Evolutionary conservation across 2,329 filamentous ascomycete species (phyloP).

Genomic region (Paradendryphiella salina): DNA sequence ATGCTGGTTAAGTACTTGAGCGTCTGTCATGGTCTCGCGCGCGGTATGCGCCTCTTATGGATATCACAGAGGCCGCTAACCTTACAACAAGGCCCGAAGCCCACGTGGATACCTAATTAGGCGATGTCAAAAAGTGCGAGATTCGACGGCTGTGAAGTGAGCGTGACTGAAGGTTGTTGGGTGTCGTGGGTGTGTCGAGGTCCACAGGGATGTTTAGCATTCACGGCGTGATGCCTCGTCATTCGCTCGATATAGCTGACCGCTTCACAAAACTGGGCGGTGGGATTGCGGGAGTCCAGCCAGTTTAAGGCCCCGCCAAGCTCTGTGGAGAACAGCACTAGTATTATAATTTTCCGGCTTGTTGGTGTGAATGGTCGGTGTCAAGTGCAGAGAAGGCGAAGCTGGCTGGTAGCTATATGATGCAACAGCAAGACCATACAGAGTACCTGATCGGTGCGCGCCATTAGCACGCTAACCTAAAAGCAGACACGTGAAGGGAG

Average conservation of each 20-base stretch:
- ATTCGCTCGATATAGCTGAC: conserved; percentile 28
- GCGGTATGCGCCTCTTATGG: conserved; percentile 11
- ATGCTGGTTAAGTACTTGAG: conserved; percentile 13
- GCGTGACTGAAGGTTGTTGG: conserved; percentile 25
- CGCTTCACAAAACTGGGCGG: conserved; percentile 31
- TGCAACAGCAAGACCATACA: conserved; percentile 15
- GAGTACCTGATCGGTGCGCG: conserved; percentile 17
- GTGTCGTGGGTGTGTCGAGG: conserved; percentile 15
- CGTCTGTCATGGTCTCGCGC: conserved; percentile 19
- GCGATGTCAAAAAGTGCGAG: neutral
- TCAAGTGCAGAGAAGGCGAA: conserved; percentile 14
- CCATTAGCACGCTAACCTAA: conserved; percentile 27
- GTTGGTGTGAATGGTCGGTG: conserved; percentile 19
- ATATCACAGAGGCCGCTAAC: conserved; percentile 3
- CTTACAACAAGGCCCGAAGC: conserved; percentile 13
- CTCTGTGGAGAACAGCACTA: conserved; percentile 4
- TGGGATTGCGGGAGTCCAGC: conserved; percentile 15
- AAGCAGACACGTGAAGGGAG: conserved; percentile 13
- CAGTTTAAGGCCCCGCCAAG: conserved; percentile 8
- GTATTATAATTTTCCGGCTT: conserved; percentile 8
- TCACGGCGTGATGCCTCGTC: conserved; percentile 20
- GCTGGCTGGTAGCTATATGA: conserved; percentile 29
- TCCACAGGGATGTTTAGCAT: conserved; percentile 18
- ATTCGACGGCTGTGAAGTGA: conserved; percentile 8
- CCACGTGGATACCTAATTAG: conserved; percentile 13